Evolutionary conservation across 371 early-diverging fungal genomes (phyloP), one percentile per base, ranked within the genome.

Genomic region (Mucor plumbeus): DNA sequence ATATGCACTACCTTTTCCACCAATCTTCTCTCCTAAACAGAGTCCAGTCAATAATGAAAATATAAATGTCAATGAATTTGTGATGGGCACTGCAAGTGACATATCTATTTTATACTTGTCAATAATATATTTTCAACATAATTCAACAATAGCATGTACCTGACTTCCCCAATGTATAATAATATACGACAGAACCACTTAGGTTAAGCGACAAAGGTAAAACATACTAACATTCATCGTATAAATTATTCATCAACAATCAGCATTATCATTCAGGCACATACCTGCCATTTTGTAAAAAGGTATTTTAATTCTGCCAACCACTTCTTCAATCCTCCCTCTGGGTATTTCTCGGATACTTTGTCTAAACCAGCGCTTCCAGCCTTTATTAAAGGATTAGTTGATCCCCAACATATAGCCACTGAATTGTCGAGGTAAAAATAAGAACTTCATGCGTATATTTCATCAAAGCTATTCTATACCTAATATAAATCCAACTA

Each of bases 321-420:
- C 43, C 85, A 85, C 64, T 91, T 90, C 9, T 78, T 69, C 15
- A 85, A 63, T 44, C 72, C 70, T 60, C 78, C 76, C 83, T 88
- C 61, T 33, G 84, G 80, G 39, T 84, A 76, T 56, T 71, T 61
- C 7, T 61, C 58, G 13, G 81, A 79, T 38, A 96, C 85, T 11
- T 72, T 61, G 40, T 94, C 94, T 21, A 97, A 74, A 1, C 96
- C 97, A 54, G 74, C 71, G 64, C 90, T 91, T 9, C 96, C 98
- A 13, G 80, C 81, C 77, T 95, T 95, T 75, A 97, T 95, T 66
- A 97, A 92, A 1, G 97, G 97, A 72, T 97, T 97, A 9, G 98
- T 97, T 53, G 92, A 88, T 8, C 98, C 98, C 98, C 98, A 97
- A 72, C 94, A 95, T 9, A 94, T 71, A 1, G 96, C 94, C 15